These are phyloP conservation scores for Durotheca rogersii DNA, from an alignment of 495 filamentous ascomycete species.

Conservation along the genomic window DNA sequence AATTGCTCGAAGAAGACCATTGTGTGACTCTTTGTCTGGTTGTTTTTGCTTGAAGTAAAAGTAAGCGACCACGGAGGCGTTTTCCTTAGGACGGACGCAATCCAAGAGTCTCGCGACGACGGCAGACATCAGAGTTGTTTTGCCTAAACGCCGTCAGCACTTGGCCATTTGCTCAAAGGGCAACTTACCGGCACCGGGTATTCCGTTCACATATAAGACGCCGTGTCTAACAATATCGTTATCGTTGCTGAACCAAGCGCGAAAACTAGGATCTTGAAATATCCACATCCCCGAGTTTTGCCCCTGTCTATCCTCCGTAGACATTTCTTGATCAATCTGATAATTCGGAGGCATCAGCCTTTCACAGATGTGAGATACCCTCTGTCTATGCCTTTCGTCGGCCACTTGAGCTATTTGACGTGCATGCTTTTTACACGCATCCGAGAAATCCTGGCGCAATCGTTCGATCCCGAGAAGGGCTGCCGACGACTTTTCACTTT, in stretches of 20 bases:
- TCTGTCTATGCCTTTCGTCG: no score
- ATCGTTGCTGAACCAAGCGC: background rate
- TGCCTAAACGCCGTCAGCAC: conserved; percentile 7
- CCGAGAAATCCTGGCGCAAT: no score
- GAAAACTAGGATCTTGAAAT: conserved; percentile 6
- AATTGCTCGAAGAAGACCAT: conserved; percentile 9
- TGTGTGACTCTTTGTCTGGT: conserved; percentile 1
- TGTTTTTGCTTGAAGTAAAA: conserved; percentile 18
- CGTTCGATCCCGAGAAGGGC: no score
- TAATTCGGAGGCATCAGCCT: no score
- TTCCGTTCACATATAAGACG: conserved; percentile 13
- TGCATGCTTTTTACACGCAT: no score
- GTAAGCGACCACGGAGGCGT: background rate
- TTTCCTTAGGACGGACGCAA: background rate
- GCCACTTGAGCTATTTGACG: no score
- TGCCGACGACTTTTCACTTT: no score
- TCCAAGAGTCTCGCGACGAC: conserved; percentile 5
- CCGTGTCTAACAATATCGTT: background rate
- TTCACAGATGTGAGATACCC: no score
- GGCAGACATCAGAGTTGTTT: conserved; percentile 8
- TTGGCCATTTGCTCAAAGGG: background rate
- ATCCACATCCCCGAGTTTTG: conserved; percentile 11
- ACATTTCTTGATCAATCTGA: no score
- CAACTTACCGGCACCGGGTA: conserved; percentile 13
- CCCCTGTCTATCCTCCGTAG: conserved; percentile 3